These are phyloP conservation scores for Micractinium conductrix DNA, from an alignment of 139 green algal genomes.

Conservation along the genomic window DNA sequence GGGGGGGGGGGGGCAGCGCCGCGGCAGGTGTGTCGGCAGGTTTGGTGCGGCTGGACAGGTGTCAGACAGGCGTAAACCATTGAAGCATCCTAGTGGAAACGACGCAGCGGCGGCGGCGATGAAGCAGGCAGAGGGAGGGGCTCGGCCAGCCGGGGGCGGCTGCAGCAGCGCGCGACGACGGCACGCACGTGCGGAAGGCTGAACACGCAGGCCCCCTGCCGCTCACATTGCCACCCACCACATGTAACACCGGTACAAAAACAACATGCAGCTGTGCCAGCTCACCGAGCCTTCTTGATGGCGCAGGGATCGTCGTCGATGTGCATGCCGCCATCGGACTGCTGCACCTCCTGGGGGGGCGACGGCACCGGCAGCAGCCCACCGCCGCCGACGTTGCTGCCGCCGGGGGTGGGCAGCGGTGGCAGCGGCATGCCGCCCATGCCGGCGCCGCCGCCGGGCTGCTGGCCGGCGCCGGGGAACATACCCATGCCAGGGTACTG, in stretches of 20 bases:
- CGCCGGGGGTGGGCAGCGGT: conserved; percentile 2
- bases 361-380: conserved; percentile 1
- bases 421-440: neutral
- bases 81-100: no score
- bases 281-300: conserved; percentile 23
- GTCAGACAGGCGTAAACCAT: no score
- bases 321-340: neutral
- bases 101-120: no score
- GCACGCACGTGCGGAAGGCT: no score
- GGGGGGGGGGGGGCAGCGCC: no score
- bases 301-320: conserved; percentile 21
- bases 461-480: neutral
- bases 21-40: neutral
- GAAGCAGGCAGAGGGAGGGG: neutral
- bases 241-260: no score
- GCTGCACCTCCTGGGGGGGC: conserved; percentile 7
- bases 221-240: no score
- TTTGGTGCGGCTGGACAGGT: neutral
- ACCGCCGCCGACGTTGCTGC: conserved; percentile 4
- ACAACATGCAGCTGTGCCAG: neutral
- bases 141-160: no score
- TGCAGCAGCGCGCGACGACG: no score
- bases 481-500: conserved; percentile 15
- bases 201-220: no score
- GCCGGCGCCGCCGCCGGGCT: neutral